Evolutionary conservation across 331 rosid species (phyloP).

Genomic region (Malus hybrid): DNA sequence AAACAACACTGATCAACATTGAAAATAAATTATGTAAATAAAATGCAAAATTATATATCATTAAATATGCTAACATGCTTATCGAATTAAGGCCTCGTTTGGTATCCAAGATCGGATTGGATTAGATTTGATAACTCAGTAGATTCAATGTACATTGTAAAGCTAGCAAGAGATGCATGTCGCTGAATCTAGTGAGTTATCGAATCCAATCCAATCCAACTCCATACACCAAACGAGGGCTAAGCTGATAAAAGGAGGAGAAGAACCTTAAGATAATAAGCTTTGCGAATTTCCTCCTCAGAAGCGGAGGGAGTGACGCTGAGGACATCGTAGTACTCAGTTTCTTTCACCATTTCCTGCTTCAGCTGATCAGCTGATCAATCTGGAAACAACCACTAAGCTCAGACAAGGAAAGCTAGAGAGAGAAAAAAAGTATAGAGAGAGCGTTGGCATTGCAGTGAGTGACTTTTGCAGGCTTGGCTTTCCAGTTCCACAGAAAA

Average conservation of each 20-base stretch:
- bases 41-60: too few species aligned
- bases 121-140: neutral
- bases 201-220: neutral
- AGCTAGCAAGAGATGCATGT: neutral
- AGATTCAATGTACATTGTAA: neutral
- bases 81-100: neutral
- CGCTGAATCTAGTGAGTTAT: neutral
- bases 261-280: conserved; percentile 78
- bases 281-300: conserved; percentile 79
- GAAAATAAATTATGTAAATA: too few species aligned
- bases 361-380: neutral
- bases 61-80: neutral
- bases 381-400: neutral
- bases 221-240: neutral
- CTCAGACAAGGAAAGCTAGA: neutral
- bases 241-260: neutral
- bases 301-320: conserved; percentile 62
- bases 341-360: conserved; percentile 57
- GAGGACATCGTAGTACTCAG: conserved; percentile 79
- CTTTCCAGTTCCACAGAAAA: conserved; percentile 59
- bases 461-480: conserved; percentile 15
- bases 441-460: neutral
- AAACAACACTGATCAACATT: too few species aligned
- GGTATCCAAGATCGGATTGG: neutral
- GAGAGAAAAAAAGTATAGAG: neutral